Evolutionary conservation across 768 basidiomycete genomes (phyloP).

Genomic region (Trametes maxima): DNA sequence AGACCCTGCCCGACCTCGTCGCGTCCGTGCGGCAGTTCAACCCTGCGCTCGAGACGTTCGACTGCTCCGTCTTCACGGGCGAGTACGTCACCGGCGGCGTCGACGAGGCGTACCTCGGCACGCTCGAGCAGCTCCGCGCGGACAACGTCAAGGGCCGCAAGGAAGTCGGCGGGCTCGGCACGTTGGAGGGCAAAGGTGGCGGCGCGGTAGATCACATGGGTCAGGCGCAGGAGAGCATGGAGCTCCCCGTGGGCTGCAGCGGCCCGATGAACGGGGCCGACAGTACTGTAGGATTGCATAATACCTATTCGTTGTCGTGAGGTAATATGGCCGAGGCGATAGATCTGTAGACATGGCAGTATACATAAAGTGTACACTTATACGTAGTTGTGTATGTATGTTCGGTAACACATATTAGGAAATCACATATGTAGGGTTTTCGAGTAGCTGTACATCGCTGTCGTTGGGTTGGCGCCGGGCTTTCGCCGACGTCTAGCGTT

Average conservation of each 20-base stretch:
- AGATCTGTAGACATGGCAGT: neutral
- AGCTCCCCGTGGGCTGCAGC: conserved; percentile 36
- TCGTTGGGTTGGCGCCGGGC: too few species aligned
- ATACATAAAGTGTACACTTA: conserved; percentile 6
- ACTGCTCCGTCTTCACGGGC: conserved; percentile 98
- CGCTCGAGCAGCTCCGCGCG: conserved; percentile 75
- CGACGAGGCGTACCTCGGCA: conserved; percentile 74
- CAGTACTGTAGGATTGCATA: conserved; percentile 80
- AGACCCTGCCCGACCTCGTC: conserved; percentile 87
- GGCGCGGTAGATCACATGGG: conserved; percentile 26
- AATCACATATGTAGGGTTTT: too few species aligned
- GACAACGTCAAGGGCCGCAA: conserved; percentile 67
- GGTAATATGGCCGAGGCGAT: neutral
- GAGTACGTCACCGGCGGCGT: conserved; percentile 96
- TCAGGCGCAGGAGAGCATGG: conserved; percentile 21
- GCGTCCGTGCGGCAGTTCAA: conserved; percentile 86
- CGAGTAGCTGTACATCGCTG: too few species aligned
- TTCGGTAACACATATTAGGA: neutral
- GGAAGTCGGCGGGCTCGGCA: conserved; percentile 35
- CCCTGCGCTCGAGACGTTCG: conserved; percentile 72
- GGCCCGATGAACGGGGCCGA: conserved; percentile 64
- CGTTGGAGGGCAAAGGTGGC: conserved; percentile 27
- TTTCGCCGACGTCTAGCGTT: too few species aligned
- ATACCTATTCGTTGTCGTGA: conserved; percentile 37
- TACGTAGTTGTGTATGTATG: neutral